Evolutionary conservation across 257 asterid species (phyloP).

Genomic region (Misopates orontium): DNA sequence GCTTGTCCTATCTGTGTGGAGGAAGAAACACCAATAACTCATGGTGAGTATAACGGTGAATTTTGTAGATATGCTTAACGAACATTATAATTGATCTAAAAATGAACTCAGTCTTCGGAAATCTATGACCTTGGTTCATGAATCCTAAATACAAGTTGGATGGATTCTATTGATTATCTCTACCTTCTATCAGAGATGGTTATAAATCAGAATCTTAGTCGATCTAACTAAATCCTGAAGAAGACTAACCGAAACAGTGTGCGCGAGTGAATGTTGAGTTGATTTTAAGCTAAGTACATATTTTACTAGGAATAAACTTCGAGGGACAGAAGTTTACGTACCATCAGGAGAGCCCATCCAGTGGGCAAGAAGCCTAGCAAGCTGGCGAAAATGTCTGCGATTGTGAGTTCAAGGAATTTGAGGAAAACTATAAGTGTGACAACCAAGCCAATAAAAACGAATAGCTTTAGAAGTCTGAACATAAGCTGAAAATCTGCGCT

Average conservation of each 20-base stretch:
- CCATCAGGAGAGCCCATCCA: slow-evolving; percentile 50
- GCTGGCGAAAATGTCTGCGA: slow-evolving; percentile 39
- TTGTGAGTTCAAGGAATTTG: slow-evolving; percentile 36
- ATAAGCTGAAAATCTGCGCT: slow-evolving; percentile 45
- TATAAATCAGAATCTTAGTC: not conserved
- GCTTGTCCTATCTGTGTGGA: slow-evolving; percentile 47
- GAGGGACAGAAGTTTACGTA: slow-evolving; percentile 9
- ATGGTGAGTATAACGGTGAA: not conserved
- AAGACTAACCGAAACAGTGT: not conserved
- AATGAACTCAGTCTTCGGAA: too few species aligned
- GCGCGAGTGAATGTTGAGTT: not conserved
- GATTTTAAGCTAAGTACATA: not conserved
- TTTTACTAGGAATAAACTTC: not conserved
- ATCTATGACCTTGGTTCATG: too few species aligned
- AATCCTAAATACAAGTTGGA: too few species aligned
- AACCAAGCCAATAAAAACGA: slow-evolving; percentile 37
- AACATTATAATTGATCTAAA: not conserved
- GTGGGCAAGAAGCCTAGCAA: slow-evolving; percentile 50
- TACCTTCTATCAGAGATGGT: too few species aligned
- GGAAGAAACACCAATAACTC: not conserved
- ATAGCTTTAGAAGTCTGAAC: slow-evolving; percentile 44
- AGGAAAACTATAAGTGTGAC: slow-evolving; percentile 32
- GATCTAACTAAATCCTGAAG: not conserved
- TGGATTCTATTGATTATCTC: too few species aligned
- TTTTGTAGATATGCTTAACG: not conserved